Percentiles rank a stretch among this genome's conserved stretches.
Evolutionary conservation across 2,329 filamentous ascomycete genomes (phyloP).

Genomic region (Neopestalotiopsis sp.): DNA sequence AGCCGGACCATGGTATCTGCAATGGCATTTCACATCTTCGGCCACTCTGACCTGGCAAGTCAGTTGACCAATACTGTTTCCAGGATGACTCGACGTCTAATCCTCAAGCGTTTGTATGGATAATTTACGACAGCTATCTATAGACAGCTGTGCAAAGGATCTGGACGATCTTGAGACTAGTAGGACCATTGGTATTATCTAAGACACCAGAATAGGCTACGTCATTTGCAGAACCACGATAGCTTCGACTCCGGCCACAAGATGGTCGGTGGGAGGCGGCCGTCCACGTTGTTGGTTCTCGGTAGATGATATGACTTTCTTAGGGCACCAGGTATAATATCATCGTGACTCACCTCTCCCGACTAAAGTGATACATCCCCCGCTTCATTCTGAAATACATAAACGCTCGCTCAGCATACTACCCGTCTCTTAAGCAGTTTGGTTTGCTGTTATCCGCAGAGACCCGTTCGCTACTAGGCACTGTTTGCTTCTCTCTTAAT

Average conservation of each 20-base stretch:
- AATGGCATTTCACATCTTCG: background rate
- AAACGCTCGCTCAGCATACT: background rate
- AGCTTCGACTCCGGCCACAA: constrained; percentile 12
- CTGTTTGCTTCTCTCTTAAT: background rate
- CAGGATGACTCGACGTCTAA: background rate
- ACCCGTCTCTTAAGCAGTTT: background rate
- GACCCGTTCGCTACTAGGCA: background rate
- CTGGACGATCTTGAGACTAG: background rate
- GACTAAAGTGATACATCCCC: background rate
- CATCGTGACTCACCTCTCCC: background rate
- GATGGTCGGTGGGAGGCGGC: constrained; percentile 3
- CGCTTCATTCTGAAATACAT: background rate
- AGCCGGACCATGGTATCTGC: background rate
- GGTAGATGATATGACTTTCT: background rate
- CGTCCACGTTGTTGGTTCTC: background rate
- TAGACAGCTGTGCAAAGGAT: background rate
- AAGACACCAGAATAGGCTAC: constrained; percentile 10
- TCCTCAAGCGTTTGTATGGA: background rate
- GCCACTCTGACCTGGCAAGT: background rate
- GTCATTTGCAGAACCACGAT: constrained; percentile 15
- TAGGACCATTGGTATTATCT: constrained; percentile 7
- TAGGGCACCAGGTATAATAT: background rate
- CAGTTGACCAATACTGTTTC: background rate
- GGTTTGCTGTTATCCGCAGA: background rate
- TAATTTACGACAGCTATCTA: background rate